These are phyloP conservation scores for Mucor plumbeus DNA, from an alignment of 371 early-diverging fungal species.

Conservation along the genomic window DNA sequence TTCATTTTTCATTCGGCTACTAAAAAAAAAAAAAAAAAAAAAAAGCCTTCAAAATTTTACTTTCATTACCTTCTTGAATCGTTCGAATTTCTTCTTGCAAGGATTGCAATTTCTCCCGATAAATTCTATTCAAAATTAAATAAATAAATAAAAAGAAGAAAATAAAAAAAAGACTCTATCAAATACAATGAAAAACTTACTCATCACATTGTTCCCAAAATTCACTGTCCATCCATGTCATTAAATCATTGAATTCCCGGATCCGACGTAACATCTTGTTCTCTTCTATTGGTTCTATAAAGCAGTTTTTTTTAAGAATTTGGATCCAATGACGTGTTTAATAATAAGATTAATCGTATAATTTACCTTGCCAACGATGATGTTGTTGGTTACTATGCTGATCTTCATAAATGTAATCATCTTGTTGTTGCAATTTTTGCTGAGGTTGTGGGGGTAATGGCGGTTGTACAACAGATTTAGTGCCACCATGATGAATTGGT, in stretches of 20 bases:
- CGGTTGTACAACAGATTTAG: constrained; percentile 9
- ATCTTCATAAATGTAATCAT: constrained; percentile 24
- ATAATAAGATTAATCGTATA: neutral
- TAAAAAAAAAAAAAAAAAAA: no score
- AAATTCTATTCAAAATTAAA: constrained; percentile 20
- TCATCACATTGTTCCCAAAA: constrained; percentile 42
- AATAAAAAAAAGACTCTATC: no score
- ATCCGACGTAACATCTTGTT: constrained; percentile 32
- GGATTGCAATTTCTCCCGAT: constrained; percentile 32
- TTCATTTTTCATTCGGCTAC: neutral
- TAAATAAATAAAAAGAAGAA: neutral
- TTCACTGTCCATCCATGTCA: constrained; percentile 38
- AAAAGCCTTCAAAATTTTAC: neutral
- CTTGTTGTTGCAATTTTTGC: neutral
- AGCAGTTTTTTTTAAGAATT: neutral
- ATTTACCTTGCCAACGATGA: constrained; percentile 31
- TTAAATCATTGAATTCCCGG: constrained; percentile 40
- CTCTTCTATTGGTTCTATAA: constrained; percentile 32
- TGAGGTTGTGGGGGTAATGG: constrained; percentile 15
- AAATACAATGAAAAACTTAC: constrained; percentile 10
- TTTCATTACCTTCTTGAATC: constrained; percentile 36
- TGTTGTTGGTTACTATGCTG: constrained; percentile 12
- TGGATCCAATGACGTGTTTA: neutral
- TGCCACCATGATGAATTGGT: constrained; percentile 2
- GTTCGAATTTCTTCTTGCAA: constrained; percentile 34